Conservation (phyloP, 106 monocot species). For the Acorus gramineus region DNA sequence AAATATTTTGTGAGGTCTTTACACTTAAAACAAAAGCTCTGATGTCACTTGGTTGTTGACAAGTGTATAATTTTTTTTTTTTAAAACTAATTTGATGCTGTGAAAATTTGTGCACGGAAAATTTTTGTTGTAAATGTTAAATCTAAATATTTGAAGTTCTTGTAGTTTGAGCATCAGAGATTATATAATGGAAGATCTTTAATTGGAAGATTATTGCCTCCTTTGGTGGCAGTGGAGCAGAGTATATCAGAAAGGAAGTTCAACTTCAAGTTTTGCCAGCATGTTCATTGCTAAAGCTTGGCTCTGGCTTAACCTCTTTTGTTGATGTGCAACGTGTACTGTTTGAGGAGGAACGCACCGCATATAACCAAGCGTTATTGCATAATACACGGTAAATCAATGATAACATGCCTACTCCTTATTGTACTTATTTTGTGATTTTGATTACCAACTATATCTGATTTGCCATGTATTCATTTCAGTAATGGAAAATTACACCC, state of each 20-base stretch:
- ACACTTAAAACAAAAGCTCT: too few relatives aligned
- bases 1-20: too few relatives aligned
- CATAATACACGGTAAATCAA: constrained; percentile 46
- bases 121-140: too few relatives aligned
- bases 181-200: too few relatives aligned
- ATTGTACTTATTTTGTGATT: background rate
- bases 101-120: too few relatives aligned
- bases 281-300: constrained; percentile 45
- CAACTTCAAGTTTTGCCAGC: constrained; percentile 60
- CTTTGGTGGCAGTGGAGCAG: constrained; percentile 49
- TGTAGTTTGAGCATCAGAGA: too few relatives aligned
- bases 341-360: constrained; percentile 73
- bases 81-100: too few relatives aligned
- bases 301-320: constrained; percentile 52
- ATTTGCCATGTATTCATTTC: constrained; percentile 6
- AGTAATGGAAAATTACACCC: constrained; percentile 88
- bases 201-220: background rate
- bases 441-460: background rate
- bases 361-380: constrained; percentile 52
- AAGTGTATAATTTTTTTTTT: too few relatives aligned
- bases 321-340: constrained; percentile 64
- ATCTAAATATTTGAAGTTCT: too few relatives aligned
- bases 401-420: background rate
- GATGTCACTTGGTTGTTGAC: too few relatives aligned
- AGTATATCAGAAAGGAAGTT: constrained; percentile 83